These are phyloP conservation scores for Chaetomium olivaceum DNA, from an alignment of 2,329 filamentous ascomycete genomes.

Conservation along the genomic window DNA sequence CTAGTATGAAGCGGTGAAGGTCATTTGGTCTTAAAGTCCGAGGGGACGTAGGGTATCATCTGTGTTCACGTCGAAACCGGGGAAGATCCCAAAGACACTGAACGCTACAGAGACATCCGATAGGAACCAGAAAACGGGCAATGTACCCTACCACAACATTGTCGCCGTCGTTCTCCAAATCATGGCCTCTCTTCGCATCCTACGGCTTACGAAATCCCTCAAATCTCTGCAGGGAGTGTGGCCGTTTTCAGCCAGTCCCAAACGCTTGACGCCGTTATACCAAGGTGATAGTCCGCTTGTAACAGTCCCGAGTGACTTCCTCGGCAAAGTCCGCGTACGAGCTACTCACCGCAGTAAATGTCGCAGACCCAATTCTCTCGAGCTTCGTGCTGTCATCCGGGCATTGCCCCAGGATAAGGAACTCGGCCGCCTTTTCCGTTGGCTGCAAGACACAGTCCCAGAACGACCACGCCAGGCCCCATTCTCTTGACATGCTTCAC, in stretches of 20 bases:
- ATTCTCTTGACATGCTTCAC: not conserved
- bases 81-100: no score
- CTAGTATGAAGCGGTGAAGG: not conserved
- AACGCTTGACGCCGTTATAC: not conserved
- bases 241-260: not conserved
- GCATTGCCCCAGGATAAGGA: not conserved
- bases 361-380: not conserved
- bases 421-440: not conserved
- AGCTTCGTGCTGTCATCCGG: not conserved
- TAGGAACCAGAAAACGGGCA: no score
- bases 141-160: no score
- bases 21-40: not conserved
- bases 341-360: not conserved
- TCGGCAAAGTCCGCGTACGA: not conserved
- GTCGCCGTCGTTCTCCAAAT: no score
- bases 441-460: not conserved
- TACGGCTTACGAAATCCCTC: no score
- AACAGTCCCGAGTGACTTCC: not conserved
- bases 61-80: no score
- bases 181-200: no score
- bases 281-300: not conserved
- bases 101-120: no score
- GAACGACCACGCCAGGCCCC: not conserved
- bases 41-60: not conserved
- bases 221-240: no score